Evolutionary conservation across 768 basidiomycete genomes (phyloP), one percentile per base, ranked within the genome.

Genomic region (Asterophora lycoperdoides): DNA sequence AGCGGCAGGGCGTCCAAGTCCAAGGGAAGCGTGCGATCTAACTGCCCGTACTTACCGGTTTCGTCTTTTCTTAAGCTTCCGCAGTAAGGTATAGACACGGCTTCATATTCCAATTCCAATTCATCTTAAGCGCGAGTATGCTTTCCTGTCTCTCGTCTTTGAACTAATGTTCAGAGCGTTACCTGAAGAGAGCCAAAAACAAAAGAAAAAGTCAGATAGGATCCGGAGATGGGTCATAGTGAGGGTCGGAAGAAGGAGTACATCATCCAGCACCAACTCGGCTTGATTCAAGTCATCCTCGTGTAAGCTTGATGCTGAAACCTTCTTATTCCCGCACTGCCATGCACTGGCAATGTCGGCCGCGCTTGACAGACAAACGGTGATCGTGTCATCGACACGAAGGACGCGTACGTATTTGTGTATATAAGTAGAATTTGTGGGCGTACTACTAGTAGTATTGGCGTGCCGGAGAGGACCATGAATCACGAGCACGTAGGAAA

Each of bases 181-280:
- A 54, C 52, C 56, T 56, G 14, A 18, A 29, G 14, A 38, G n/a
- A 6, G 13, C 33, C 13, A 33, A n/a, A 39, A 32, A 18, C 13
- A 8, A 32, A 19, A 15, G 17, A 10, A 3, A 8, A 15, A 11
- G 28, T 42, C 17, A 42, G 30, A 42, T 9, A 29, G 15, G 14
- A 30, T 6, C 8, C 15, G 28, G 28, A 14, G 13, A 13, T 11
- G 32, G 40, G 11, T n/a, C n/a, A n/a, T n/a, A n/a, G n/a, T 6
- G 20, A 38, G 20, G 20, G 4, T 5, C 7, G 35, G 15, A 11
- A 1, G 9, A 37, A 23, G 6, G 3, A 23, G 14, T 47, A 55
- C 54, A 58, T 58, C 54, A 55, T 58, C 53, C 56, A 58, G 37
- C 51, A 58, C 56, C 52, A 57, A 20, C 52, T 54, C 13, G 56